Evolutionary conservation across 441 rosid species (phyloP), one percentile per base, ranked within the genome.

Genomic region (Arabidopsis hybrid): DNA sequence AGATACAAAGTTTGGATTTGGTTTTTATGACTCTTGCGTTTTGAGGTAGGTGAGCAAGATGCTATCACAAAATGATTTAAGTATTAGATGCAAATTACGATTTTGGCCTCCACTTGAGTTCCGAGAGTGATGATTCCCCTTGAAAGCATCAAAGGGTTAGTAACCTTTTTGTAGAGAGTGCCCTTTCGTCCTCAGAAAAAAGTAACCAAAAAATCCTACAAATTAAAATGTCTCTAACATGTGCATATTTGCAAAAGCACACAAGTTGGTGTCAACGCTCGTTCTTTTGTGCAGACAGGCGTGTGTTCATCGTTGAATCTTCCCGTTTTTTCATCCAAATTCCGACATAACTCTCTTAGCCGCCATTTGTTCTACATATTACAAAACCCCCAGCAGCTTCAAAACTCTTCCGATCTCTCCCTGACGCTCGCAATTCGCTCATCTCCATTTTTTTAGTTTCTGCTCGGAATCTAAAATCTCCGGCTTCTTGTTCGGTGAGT

Each of bases 131-230:
- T 5, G 11, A 51, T 2, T 75, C 61, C 79, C 65, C 67, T 70
- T 39, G 16, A 65, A 7, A 42, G 53, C 40, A 14, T 69, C 79
- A 76, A 76, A 76, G 67, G 75, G 75, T 42, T 74, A 72, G 67
- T 56, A 45, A 74, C 61, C 76, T 14, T 56, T n/a, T n/a, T 8
- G 4, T 21, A 0, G 1, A 0, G 42, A 35, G 36, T 65, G 76
- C 34, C 80, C 76, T 76, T 76, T 71, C 72, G 67, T 65, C 67
- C 9, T 47, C 55, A 40, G 61, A 32, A 18, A 74, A 64, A 56
- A 76, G 56, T 47, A 40, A 6, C n/a, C 34, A 52, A 2, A 60
- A 10, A 39, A 10, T 21, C 60, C 7, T n/a, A 57, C 26, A 57
- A n/a, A 32, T 14, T 35, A 14, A 69, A 43, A 60, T 53, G 55